phyloP scores from a whole-genome alignment of 768 basidiomycete species.

The Lactifluus piperatus region DNA sequence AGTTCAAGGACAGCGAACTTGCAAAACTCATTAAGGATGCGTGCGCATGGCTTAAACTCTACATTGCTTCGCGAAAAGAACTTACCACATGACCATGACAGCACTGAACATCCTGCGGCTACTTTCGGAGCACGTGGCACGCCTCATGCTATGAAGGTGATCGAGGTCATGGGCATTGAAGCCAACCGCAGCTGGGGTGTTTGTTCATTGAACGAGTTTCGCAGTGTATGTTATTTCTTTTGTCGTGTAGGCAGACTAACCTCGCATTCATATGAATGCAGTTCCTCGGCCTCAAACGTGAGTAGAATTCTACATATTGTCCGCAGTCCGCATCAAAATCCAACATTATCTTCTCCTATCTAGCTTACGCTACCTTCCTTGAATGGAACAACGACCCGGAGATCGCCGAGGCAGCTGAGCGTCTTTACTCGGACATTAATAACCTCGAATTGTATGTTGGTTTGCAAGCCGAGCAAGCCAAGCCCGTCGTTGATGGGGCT shows the following conservation, averaged over 20 bases:
- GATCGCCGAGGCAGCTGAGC: conserved; percentile 64
- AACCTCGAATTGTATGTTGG: conserved; percentile 76
- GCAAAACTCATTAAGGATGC: conserved; percentile 58
- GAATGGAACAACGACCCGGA: conserved; percentile 76
- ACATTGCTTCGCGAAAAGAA: background rate
- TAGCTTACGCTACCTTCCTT: conserved; percentile 60
- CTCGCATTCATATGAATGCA: conserved; percentile 21
- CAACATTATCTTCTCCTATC: background rate
- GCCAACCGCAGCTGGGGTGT: conserved; percentile 71
- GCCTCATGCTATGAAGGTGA: conserved; percentile 57
- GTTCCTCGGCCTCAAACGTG: conserved; percentile 74
- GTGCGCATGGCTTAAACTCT: conserved; percentile 37
- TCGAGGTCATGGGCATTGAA: conserved; percentile 83
- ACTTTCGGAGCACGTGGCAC: conserved; percentile 72
- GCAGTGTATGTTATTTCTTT: conserved; percentile 37
- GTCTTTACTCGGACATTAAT: conserved; percentile 68
- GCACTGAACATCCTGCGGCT: conserved; percentile 63
- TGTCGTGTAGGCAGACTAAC: background rate
- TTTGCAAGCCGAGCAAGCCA: conserved; percentile 69
- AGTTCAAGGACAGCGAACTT: conserved; percentile 63
- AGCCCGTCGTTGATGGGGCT: conserved; percentile 67
- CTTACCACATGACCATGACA: conserved; percentile 24
- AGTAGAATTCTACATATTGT: no score
- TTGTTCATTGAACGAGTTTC: conserved; percentile 78
- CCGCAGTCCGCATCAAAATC: background rate